Evolutionary conservation across 129 eudicot species (phyloP).

Genomic region (Deinandra increscens): DNA sequence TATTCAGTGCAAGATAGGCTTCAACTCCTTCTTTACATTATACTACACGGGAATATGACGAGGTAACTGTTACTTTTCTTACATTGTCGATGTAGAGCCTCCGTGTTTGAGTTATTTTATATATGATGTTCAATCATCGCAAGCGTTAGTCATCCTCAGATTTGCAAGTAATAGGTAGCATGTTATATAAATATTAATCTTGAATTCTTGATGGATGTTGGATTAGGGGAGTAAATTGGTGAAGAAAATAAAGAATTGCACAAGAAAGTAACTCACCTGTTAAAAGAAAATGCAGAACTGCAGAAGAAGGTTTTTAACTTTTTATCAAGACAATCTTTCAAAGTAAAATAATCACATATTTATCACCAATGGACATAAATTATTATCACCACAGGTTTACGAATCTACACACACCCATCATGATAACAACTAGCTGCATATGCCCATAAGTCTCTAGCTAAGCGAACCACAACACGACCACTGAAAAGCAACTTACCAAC

Average conservation of each 20-base stretch:
- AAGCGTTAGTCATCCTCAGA: no score
- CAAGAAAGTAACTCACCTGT: slow-evolving; percentile 44
- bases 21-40: no score
- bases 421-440: slow-evolving; percentile 36
- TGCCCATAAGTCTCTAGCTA: slow-evolving; percentile 62
- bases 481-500: slow-evolving; percentile 40
- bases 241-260: slow-evolving; percentile 68
- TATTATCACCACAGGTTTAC: slow-evolving; percentile 49
- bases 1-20: no score
- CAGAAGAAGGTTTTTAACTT: slow-evolving; percentile 72
- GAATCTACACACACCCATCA: slow-evolving; percentile 30
- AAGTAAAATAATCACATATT: slow-evolving; percentile 7
- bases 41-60: no score
- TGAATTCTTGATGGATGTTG: no score
- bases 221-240: no score
- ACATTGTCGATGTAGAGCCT: no score
- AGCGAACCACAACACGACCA: slow-evolving; percentile 64
- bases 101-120: no score
- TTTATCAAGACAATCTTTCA: slow-evolving; percentile 2
- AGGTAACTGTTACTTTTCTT: no score
- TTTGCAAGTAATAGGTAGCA: no score
- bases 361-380: slow-evolving; percentile 7
- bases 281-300: slow-evolving; percentile 58
- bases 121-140: no score
- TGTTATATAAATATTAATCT: no score